phyloP scores from a whole-genome alignment of 768 basidiomycete species.

The Melanogaster broomeanus region DNA sequence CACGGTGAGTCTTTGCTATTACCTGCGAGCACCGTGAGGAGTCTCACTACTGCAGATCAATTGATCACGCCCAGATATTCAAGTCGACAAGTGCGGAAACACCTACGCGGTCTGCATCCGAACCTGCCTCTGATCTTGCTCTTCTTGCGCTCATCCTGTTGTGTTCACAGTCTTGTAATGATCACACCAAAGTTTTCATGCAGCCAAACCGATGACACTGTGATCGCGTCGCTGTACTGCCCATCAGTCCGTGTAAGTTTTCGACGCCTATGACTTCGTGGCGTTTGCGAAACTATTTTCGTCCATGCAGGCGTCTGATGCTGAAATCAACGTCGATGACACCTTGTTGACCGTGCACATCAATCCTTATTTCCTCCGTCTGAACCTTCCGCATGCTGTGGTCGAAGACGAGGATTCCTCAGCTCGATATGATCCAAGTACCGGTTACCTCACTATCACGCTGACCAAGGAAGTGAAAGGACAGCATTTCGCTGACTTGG shows the following conservation, averaged over 20 bases:
- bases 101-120: neutral
- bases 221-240: constrained; percentile 65
- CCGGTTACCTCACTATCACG: constrained; percentile 76
- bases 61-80: no score
- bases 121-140: neutral
- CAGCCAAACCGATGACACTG: constrained; percentile 55
- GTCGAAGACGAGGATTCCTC: constrained; percentile 66
- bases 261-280: neutral
- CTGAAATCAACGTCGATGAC: constrained; percentile 76
- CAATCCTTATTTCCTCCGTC: constrained; percentile 82
- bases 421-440: constrained; percentile 72
- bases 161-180: constrained; percentile 42
- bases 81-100: no score
- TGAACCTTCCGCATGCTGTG: constrained; percentile 69
- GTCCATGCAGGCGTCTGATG: constrained; percentile 67
- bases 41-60: neutral
- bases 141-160: neutral
- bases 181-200: constrained; percentile 79
- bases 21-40: neutral
- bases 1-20: no score
- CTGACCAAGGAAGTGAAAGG: constrained; percentile 69
- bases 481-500: constrained; percentile 73
- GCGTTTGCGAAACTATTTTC: constrained; percentile 11
- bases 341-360: constrained; percentile 72
- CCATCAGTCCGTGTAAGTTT: constrained; percentile 67